Evolutionary conservation across 192 early-diverging fungal species (phyloP).

Genomic region (Chytriomyces sp.): DNA sequence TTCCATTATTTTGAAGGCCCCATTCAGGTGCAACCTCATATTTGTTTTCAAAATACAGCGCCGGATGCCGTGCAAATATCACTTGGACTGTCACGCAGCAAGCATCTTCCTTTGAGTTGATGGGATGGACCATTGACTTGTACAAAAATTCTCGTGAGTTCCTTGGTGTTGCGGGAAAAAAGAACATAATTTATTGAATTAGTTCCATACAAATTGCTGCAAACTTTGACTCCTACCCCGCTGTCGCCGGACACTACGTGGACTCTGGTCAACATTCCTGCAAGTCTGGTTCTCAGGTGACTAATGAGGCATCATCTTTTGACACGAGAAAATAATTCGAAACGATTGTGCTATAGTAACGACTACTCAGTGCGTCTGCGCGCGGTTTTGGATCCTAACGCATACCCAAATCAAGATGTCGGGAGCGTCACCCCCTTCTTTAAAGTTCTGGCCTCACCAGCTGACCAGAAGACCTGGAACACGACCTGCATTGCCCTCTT

Average conservation of each 20-base stretch:
- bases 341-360: not conserved
- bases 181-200: not conserved
- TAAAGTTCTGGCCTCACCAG: not conserved
- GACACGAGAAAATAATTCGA: no score
- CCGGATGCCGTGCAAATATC: constrained; percentile 14
- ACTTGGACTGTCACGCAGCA: constrained; percentile 7
- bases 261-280: constrained; percentile 4
- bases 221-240: constrained; percentile 12
- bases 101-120: not conserved
- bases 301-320: not conserved
- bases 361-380: constrained; percentile 19
- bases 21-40: not conserved
- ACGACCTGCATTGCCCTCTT: not conserved
- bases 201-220: constrained; percentile 5
- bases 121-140: constrained; percentile 21
- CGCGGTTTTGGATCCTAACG: constrained; percentile 2
- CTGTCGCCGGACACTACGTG: not conserved
- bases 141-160: constrained; percentile 13
- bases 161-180: not conserved
- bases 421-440: constrained; percentile 11
- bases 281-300: not conserved
- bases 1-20: not conserved
- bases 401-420: constrained; percentile 15
- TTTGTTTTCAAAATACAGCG: not conserved
- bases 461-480: not conserved